Evolutionary conservation across 306 rosid species (phyloP).

Genomic region (Ziziphus jujuba): DNA sequence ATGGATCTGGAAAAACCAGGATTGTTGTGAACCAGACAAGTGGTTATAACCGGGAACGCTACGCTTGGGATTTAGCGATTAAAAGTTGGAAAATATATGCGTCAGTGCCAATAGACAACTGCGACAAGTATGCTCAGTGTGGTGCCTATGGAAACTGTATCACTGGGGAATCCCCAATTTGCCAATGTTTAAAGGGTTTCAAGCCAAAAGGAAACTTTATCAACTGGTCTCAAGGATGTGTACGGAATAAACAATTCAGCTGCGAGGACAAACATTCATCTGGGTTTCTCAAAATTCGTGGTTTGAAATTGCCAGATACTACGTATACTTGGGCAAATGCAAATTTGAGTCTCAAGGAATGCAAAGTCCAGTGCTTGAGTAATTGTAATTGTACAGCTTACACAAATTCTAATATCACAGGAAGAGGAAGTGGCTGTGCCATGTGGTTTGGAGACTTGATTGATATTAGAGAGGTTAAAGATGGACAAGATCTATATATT

Average conservation of each 20-base stretch:
- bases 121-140: conserved; percentile 24
- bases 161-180: neutral
- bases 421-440: neutral
- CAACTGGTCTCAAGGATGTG: neutral
- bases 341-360: neutral
- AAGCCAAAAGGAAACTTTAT: neutral
- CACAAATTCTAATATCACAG: neutral
- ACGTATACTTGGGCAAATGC: neutral
- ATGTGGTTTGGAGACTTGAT: conserved; percentile 15
- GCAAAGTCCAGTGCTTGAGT: neutral
- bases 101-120: conserved; percentile 4
- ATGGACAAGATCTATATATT: conserved; percentile 24
- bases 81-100: conserved; percentile 11
- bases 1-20: neutral
- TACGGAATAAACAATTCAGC: neutral
- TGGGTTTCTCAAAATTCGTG: neutral
- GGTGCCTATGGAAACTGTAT: conserved; percentile 27
- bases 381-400: conserved; percentile 1
- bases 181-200: conserved; percentile 9
- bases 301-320: conserved; percentile 21
- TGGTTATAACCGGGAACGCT: neutral
- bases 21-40: conserved; percentile 12
- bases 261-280: neutral
- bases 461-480: conserved; percentile 20
- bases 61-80: neutral